A percentile compares a stretch with the other conserved stretches of the same genome.
These are phyloP conservation scores for Houttuynia cordata DNA, from an alignment of 164 flowering plant species.

Conservation along the genomic window DNA sequence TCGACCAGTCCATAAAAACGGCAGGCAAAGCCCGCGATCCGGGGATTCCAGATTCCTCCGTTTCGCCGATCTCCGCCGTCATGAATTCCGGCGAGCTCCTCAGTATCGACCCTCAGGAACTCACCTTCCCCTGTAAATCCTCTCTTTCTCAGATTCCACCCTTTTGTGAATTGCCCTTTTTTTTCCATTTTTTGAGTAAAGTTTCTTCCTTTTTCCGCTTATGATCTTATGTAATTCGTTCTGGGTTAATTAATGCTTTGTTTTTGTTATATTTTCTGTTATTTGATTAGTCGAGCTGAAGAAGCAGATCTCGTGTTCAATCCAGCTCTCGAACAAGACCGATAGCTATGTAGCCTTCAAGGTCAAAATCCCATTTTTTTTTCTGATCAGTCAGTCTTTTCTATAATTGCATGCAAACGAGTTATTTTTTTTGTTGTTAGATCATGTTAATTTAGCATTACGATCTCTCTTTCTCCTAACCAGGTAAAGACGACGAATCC, in stretches of 20 bases:
- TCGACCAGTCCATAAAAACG: too few relatives aligned
- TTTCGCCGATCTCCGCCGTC: not conserved
- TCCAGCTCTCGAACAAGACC: conserved; percentile 60
- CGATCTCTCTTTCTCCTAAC: not conserved
- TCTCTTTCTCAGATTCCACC: too few relatives aligned
- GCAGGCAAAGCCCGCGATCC: not conserved
- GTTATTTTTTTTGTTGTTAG: not conserved
- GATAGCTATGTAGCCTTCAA: conserved; percentile 73
- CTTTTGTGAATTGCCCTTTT: too few relatives aligned
- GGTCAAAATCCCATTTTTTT: conserved; percentile 30
- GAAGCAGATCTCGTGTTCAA: conserved; percentile 85
- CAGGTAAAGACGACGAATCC: conserved; percentile 86
- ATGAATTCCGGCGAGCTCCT: conserved; percentile 28
- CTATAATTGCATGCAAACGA: not conserved
- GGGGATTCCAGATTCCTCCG: not conserved
- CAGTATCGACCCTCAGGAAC: too few relatives aligned
- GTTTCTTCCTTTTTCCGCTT: not conserved
- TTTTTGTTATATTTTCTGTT: not conserved
- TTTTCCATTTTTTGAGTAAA: not conserved
- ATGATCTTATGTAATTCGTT: not conserved
- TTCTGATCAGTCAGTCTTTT: conserved; percentile 13
- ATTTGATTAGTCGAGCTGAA: conserved; percentile 50
- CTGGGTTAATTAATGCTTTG: too few relatives aligned
- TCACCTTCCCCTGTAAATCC: too few relatives aligned
- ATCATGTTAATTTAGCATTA: not conserved